phyloP scores from a whole-genome alignment of 805 yeast species.

The Starmerella lactis-condensi region DNA sequence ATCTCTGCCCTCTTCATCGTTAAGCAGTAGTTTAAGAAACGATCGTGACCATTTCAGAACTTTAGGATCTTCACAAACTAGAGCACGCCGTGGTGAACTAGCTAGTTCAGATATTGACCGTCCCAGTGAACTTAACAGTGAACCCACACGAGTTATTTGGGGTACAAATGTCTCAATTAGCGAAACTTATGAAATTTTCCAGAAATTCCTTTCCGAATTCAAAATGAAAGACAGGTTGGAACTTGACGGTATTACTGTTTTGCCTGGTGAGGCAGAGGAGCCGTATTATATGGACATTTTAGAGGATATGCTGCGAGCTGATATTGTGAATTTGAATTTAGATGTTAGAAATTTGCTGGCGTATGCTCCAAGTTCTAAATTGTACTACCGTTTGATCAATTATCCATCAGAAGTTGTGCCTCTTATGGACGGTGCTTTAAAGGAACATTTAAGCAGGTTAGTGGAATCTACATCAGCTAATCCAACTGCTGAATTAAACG shows the following conservation, averaged over 20 bases:
- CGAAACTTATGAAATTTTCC: constrained; percentile 63
- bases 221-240: constrained; percentile 54
- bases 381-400: constrained; percentile 70
- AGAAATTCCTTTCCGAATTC: constrained; percentile 70
- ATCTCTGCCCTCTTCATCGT: constrained; percentile 8
- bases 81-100: constrained; percentile 13
- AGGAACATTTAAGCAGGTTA: constrained; percentile 56
- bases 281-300: constrained; percentile 50
- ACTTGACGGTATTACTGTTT: constrained; percentile 26
- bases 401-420: constrained; percentile 96
- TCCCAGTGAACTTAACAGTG: constrained; percentile 24
- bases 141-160: constrained; percentile 87
- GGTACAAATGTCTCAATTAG: constrained; percentile 92
- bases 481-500: constrained; percentile 30
- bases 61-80: constrained; percentile 2
- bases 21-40: constrained; percentile 10
- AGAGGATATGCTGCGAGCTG: constrained; percentile 55
- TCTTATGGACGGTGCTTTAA: constrained; percentile 89
- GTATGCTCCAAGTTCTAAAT: constrained; percentile 53
- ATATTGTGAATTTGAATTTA: constrained; percentile 63
- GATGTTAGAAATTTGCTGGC: constrained; percentile 68
- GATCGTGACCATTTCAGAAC: constrained; percentile 12
- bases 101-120: constrained; percentile 2
- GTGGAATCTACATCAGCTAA: constrained; percentile 20
- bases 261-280: constrained; percentile 45